A percentile compares a stretch with the other conserved stretches of the same genome.
phyloP scores from a whole-genome alignment of 805 yeast species.

The Ogataea wickerhamii region DNA sequence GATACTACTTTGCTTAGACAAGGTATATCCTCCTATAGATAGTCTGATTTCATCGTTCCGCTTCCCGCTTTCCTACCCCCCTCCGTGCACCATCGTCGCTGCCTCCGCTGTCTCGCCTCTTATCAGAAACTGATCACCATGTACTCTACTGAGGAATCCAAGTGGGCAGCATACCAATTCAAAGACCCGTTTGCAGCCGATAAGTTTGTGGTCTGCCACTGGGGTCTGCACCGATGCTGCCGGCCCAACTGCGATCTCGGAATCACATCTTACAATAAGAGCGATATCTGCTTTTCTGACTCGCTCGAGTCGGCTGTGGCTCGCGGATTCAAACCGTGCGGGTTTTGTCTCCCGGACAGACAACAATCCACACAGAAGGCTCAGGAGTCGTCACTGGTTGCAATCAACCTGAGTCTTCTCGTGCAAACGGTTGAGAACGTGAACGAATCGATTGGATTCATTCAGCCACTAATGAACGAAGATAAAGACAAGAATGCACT shows the following conservation, averaged over 20 bases:
- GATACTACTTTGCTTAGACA: no score
- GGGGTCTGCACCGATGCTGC: conserved; percentile 44
- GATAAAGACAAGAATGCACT: conserved; percentile 37
- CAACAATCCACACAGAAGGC: conserved; percentile 17
- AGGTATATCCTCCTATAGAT: no score
- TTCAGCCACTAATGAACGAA: conserved; percentile 47
- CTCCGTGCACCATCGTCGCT: no score
- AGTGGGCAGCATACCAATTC: conserved; percentile 63
- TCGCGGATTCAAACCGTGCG: conserved; percentile 50
- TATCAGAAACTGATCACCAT: conserved; percentile 17
- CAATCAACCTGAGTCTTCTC: conserved; percentile 44
- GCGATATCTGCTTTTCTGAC: conserved; percentile 45
- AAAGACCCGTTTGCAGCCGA: conserved; percentile 64
- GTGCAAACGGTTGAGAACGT: conserved; percentile 50
- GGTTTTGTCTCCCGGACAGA: conserved; percentile 49
- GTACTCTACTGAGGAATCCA: conserved; percentile 42
- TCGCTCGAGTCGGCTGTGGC: conserved; percentile 39
- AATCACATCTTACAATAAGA: conserved; percentile 38
- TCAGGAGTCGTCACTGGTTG: conserved; percentile 30
- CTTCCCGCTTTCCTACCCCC: no score
- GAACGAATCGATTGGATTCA: conserved; percentile 56
- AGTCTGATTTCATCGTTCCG: no score
- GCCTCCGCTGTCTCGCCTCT: background rate
- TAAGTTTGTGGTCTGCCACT: conserved; percentile 51
- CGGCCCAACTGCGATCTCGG: conserved; percentile 64